Conservation (phyloP, 1,284 basidiomycete species). For the Rhodotorula sp. region DNA sequence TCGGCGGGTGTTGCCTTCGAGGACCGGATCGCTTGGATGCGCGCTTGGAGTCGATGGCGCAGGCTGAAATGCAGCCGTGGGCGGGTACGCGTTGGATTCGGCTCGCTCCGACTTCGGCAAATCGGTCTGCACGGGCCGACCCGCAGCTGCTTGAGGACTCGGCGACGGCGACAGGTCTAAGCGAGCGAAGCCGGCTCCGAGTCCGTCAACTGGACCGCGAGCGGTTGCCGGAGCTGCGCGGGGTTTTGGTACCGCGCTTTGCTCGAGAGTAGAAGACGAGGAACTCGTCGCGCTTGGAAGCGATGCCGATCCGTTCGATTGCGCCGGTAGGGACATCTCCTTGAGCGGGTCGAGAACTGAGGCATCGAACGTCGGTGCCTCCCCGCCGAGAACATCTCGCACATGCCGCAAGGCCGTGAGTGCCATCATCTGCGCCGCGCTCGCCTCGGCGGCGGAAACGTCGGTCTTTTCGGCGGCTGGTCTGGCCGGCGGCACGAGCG, state of each 20-base stretch:
- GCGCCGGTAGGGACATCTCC: not conserved
- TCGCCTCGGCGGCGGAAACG: too few species aligned
- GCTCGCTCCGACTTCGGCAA: too few species aligned
- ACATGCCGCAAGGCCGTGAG: conserved; percentile 38
- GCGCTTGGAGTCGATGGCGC: too few species aligned
- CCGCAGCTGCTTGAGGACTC: not conserved
- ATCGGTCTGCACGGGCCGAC: too few species aligned
- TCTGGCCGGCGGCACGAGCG: conserved; percentile 5
- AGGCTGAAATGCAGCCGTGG: too few species aligned
- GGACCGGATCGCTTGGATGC: too few species aligned
- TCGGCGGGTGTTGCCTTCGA: too few species aligned
- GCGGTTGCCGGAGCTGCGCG: not conserved
- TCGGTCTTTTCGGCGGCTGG: too few species aligned
- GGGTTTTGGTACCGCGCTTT: not conserved
- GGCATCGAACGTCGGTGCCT: conserved; percentile 27
- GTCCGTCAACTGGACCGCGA: not conserved
- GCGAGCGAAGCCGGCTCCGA: not conserved
- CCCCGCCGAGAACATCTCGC: conserved; percentile 35
- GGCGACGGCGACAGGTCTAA: not conserved
- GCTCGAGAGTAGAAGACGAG: not conserved
- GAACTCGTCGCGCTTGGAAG: not conserved
- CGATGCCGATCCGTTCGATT: not conserved
- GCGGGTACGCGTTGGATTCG: too few species aligned
- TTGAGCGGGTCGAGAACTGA: conserved; percentile 20
- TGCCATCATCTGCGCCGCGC: conserved; percentile 21